Evolutionary conservation across 176 grass and related monocot genomes (phyloP), one percentile per base, ranked within the genome.

Genomic region (Pharus latifolius): DNA sequence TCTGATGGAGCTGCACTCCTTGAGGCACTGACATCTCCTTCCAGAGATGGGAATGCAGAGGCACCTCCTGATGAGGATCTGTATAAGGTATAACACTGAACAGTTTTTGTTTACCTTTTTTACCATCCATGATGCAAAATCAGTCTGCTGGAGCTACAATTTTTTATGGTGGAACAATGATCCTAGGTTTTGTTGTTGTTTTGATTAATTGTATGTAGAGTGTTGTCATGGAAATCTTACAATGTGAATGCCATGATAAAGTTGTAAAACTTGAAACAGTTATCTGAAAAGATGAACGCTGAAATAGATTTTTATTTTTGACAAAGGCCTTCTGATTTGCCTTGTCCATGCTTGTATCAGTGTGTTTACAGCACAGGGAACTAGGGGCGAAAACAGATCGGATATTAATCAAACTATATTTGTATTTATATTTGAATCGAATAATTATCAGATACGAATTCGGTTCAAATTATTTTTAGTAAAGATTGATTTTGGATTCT

Each of bases 1-100:
- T 88, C 87, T 0, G 75, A 90, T 19, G 78, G 63, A 23, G n/a
- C 80, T 71, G 42, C 88, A 89, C 18, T 69, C 20, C 49, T 77
- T 67, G 80, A 83, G 52, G 49, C 19, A 6, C 56, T 81, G 3
- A 54, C 67, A 25, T 60, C 60, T 14, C 47, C 61, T 70, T 77
- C 59, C 19, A 47, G 67, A 75, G 46, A 88, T 46, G 65, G 71
- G 37, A 76, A 22, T 51, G 49, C 43, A 42, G 65, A 62, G 29
- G 80, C 79, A 57, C 81, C 80, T 65, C 76, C 81, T 35, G 86
- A 80, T 4, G 86, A 88, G 60, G 81, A 87, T 81, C 43, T 86
- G 57, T 86, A 86, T 77, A 86, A 86, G 72, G 58, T 86, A 76
- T 81, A 56, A 70, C 51, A 57, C 60, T 19, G 71, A 56, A 7